Evolutionary conservation across 106 monocot genomes (phyloP), one percentile per base, ranked within the genome.

Genomic region (Iris macrosiphon): DNA sequence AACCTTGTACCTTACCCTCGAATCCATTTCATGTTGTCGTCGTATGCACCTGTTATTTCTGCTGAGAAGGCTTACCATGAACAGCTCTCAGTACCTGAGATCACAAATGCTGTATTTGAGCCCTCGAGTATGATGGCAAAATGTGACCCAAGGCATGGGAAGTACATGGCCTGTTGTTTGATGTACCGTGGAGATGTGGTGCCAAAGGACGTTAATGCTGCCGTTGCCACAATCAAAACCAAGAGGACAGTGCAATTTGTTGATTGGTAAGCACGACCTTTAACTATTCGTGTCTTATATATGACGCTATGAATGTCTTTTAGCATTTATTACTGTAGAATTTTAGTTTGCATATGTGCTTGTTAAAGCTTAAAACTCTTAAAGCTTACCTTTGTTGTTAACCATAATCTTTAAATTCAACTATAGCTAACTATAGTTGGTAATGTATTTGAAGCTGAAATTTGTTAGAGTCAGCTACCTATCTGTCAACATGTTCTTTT

Each of bases 131-230:
- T 72, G 64, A 72, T 72, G 72, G 72, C 72, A 3, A 72, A 72
- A 32, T 72, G 72, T 19, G 72, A 72, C 41, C 72, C 72, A 19
- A 59, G 73, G 18, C 72, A 72, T 33, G 72, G 72, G 4, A 72
- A 72, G 59, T 72, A 72, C 57, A 72, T 72, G 59, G 73, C 74
- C 4, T 75, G 74, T 40, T 75, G 74, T 45, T 44, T 75, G 22
- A 75, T 75, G 74, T 75, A 75, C 51, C 66, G 74, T n/a, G 74
- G 74, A 4, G 74, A 75, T 54, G 74, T 75, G 27, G 74, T 75
- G 25, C 67, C 74, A 1, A 75, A 75, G 61, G 74, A 75, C 30
- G 74, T 75, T 11, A 75, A 75, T 31, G 74, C 73, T 3, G 73
- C 73, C 0, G 73, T 74, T 15, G 49, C 59, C 14, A 66, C 73